Evolutionary conservation across 495 filamentous ascomycete species (phyloP).

Genomic region (Neurospora tetrasperma): DNA sequence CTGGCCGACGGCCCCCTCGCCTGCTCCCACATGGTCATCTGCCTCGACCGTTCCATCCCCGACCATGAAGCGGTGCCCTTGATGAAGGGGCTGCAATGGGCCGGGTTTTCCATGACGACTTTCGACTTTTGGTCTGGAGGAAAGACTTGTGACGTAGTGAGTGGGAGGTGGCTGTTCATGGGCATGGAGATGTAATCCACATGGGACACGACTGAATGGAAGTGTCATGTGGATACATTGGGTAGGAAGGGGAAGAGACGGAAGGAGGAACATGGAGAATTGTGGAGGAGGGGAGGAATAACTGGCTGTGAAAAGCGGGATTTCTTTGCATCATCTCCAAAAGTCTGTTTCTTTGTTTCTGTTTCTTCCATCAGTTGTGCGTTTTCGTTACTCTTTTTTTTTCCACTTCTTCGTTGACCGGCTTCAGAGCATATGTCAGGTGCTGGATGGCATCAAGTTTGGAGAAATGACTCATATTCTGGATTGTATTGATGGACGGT

Average conservation of each 20-base stretch:
- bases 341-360: not conserved
- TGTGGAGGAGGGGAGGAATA: not conserved
- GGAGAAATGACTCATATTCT: not conserved
- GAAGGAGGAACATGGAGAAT: not conserved
- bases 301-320: not conserved
- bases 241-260: not conserved
- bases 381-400: not conserved
- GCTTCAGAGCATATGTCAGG: not conserved
- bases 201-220: no score
- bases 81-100: constrained; percentile 79
- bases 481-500: constrained; percentile 8
- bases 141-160: constrained; percentile 39
- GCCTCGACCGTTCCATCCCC: constrained; percentile 57
- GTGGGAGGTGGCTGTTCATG: constrained; percentile 73
- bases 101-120: constrained; percentile 75
- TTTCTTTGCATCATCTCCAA: not conserved
- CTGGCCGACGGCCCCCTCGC: constrained; percentile 61
- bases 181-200: constrained; percentile 62
- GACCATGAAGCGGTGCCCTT: constrained; percentile 51
- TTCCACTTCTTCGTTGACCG: not conserved
- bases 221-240: not conserved
- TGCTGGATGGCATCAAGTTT: not conserved
- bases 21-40: constrained; percentile 70
- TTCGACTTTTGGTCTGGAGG: constrained; percentile 58
- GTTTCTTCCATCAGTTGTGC: not conserved